Conservation (phyloP, 2,329 filamentous ascomycete genomes). For the Pseudohalonectria lignicola region DNA sequence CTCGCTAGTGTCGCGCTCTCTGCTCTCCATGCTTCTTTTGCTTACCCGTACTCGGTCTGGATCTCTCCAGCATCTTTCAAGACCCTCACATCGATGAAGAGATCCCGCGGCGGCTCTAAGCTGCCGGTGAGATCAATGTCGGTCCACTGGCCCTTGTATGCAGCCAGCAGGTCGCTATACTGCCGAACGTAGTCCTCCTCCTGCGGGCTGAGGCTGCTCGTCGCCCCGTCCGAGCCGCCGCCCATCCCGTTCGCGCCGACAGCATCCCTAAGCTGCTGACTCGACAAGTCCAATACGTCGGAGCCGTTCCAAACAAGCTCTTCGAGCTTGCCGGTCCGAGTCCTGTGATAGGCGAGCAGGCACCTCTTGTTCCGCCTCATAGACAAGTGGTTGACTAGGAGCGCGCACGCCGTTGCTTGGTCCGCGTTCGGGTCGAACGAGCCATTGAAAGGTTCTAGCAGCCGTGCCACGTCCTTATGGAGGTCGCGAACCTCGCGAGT, state of each 20-base stretch:
- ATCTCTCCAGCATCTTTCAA: conserved; percentile 96
- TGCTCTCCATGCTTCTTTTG: conserved; percentile 1
- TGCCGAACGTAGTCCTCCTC: conserved; percentile 93
- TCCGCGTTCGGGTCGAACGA: conserved; percentile 78
- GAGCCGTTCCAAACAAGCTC: conserved; percentile 86
- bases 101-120: conserved; percentile 82
- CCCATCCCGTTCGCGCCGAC: conserved; percentile 18
- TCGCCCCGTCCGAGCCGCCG: conserved; percentile 36
- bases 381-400: conserved; percentile 87
- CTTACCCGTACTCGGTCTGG: conserved; percentile 95
- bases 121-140: conserved; percentile 93
- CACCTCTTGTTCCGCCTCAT: conserved; percentile 97
- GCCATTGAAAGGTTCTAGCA: conserved; percentile 73
- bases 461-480: conserved; percentile 69
- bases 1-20: conserved; percentile 14
- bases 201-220: conserved; percentile 81
- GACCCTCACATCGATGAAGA: conserved; percentile 95
- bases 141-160: conserved; percentile 97
- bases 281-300: conserved; percentile 64
- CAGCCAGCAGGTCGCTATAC: conserved; percentile 85
- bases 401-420: conserved; percentile 73
- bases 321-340: conserved; percentile 82
- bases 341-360: conserved; percentile 85
- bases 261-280: conserved; percentile 38
- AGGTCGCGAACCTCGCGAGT: conserved; percentile 89